phyloP scores from a whole-genome alignment of 73 alveolate genomes.

The Breviolum minutum region DNA sequence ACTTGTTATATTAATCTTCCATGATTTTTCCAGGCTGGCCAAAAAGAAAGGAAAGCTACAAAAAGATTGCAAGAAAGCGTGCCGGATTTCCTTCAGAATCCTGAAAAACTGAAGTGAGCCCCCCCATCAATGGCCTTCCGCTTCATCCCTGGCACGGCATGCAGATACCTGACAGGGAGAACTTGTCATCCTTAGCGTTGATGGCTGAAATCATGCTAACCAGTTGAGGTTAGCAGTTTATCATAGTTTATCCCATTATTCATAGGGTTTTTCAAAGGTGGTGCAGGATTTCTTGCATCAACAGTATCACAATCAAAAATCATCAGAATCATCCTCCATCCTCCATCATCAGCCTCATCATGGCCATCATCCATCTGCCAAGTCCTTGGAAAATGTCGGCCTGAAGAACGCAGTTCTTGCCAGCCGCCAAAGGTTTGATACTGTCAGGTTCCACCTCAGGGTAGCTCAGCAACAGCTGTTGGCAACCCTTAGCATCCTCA shows the following conservation, averaged over 20 bases:
- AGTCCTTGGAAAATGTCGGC: background rate
- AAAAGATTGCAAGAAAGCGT: too few species aligned
- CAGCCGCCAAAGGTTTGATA: conserved; percentile 46
- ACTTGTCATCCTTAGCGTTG: too few species aligned
- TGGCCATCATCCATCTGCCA: background rate
- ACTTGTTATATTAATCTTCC: too few species aligned
- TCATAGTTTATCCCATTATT: too few species aligned
- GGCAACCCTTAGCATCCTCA: too few species aligned
- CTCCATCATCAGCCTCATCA: background rate
- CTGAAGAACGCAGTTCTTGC: conserved; percentile 63
- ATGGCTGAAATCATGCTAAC: too few species aligned
- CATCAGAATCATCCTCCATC: background rate
- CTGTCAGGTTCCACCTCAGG: conserved; percentile 71
- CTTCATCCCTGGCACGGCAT: conserved; percentile 40
- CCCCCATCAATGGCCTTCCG: background rate
- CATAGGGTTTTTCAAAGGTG: too few species aligned
- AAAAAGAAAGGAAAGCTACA: too few species aligned
- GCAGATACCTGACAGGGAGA: conserved; percentile 30
- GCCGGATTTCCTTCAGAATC: background rate
- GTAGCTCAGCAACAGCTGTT: too few species aligned
- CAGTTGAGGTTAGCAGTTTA: too few species aligned
- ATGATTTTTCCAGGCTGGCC: too few species aligned
- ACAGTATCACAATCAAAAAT: background rate
- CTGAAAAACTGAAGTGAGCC: background rate
- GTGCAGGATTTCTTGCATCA: too few species aligned